Percentiles rank a stretch among this genome's conserved stretches.
Conservation (phyloP, 148 eudicot species). For the Rhododendron kiyosumense region DNA sequence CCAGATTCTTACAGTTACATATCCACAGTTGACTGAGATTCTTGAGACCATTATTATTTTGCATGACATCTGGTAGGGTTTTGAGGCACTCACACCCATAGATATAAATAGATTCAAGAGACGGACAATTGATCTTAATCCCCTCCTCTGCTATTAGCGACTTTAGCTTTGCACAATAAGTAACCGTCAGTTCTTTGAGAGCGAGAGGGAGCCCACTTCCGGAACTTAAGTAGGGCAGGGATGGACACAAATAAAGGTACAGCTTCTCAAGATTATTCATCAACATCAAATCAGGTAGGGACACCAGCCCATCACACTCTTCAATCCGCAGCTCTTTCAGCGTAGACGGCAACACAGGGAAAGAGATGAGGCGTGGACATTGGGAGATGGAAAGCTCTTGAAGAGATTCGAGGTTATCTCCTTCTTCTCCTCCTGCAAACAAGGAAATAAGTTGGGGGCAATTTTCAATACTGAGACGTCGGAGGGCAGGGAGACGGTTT, state of each 20-base stretch:
- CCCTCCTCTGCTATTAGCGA: not conserved
- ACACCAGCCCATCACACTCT: not conserved
- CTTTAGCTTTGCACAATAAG: not conserved
- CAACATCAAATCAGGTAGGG: not conserved
- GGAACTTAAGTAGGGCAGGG: not conserved
- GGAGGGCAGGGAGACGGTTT: not conserved
- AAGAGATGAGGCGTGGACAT: not conserved
- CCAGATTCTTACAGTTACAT: not conserved
- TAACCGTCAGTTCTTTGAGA: not conserved
- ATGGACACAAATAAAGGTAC: fast-evolving
- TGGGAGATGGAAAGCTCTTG: not conserved
- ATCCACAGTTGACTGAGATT: not conserved
- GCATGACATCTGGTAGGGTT: not conserved
- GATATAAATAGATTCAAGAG: not conserved
- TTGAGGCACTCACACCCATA: fast-evolving
- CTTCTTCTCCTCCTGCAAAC: not conserved
- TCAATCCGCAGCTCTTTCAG: fast-evolving
- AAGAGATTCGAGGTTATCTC: not conserved
- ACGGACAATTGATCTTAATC: not conserved
- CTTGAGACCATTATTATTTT: not conserved
- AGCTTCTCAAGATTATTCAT: not conserved
- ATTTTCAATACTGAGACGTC: not conserved
- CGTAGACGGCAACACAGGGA: not conserved
- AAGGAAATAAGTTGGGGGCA: not conserved
- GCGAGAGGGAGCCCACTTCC: not conserved